Percentiles rank a stretch among this genome's conserved stretches.
Conservation (phyloP, 2,329 filamentous ascomycete genomes). For the Mollisiaceae sp. region DNA sequence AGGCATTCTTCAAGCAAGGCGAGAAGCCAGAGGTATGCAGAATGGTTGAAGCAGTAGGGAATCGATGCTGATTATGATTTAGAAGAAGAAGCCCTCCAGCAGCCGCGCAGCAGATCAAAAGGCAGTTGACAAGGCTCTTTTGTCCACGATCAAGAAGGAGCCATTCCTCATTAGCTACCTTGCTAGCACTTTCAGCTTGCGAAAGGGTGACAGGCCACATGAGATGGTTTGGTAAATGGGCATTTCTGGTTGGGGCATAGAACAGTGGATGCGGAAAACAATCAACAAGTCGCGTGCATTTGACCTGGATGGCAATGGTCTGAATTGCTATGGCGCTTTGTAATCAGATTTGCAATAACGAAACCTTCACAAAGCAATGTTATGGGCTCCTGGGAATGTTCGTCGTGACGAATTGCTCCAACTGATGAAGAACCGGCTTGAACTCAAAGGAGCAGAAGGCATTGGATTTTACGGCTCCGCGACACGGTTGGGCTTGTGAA, state of each 20-base stretch:
- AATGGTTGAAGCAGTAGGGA: slow-evolving; percentile 22
- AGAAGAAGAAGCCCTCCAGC: slow-evolving; percentile 97
- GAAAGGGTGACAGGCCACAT: slow-evolving; percentile 99
- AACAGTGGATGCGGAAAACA: slow-evolving; percentile 51
- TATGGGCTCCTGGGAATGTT: slow-evolving; percentile 5
- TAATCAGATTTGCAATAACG: slow-evolving; percentile 46
- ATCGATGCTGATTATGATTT: slow-evolving; percentile 42
- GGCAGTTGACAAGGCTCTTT: slow-evolving; percentile 94
- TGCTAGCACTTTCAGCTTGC: slow-evolving; percentile 93
- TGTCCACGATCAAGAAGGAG: slow-evolving; percentile 98
- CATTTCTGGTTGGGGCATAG: slow-evolving; percentile 40
- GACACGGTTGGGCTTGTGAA: neutral
- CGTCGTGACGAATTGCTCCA: neutral
- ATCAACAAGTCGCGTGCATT: slow-evolving; percentile 69
- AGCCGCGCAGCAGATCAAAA: slow-evolving; percentile 97
- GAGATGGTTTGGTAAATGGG: slow-evolving; percentile 95
- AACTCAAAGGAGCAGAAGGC: neutral
- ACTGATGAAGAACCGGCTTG: neutral
- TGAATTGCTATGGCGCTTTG: slow-evolving; percentile 49
- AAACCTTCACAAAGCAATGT: slow-evolving; percentile 42
- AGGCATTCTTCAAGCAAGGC: slow-evolving; percentile 99
- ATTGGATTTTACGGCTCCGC: neutral
- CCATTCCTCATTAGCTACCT: slow-evolving; percentile 94
- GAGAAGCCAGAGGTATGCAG: slow-evolving; percentile 93
- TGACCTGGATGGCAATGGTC: slow-evolving; percentile 68